Base-by-base conservation (phyloP, 495 filamentous ascomycete genomes). In the Choiromyces venosus region DNA sequence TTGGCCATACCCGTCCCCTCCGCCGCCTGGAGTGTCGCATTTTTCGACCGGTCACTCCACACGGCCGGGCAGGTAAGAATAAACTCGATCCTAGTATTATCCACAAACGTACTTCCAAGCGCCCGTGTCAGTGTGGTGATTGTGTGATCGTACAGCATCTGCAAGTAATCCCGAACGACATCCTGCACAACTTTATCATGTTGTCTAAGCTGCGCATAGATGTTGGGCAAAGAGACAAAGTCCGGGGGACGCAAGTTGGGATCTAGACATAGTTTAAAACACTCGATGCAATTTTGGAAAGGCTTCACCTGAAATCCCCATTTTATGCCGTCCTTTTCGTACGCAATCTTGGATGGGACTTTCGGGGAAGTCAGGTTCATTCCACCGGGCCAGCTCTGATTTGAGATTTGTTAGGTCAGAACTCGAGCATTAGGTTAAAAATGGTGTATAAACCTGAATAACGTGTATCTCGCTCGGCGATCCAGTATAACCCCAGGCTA, bases 221-320 rank as follows among this genome's bases (percentile, higher is more conserved):
- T 92, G 79, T 92, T 90, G 16, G 90, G 83, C 14, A 90, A 88
- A 72, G 88, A 91, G 78, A 92, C 90, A 73, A 91, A 92, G 80
- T 90, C 90, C n/a, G 90, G 90, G 65, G 92, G 85, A 79, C 90
- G 91, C 82, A 92, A 89, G 68, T 90, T 89, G 44, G 89, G 88
- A 81, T 92, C 90, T 61, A 92, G 88, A 81, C 91, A 92, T 33
- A 92, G 84, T 83, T 92, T 92, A 82, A 92, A 91, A 79, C 90
- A 92, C 25, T 91, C 89, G 66, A 92, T 86, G 40, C 90, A 86
- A 61, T 87, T 85, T 81, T 92, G 89, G 81, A 91, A 90, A 25
- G 90, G 90, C 79, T 87, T 87, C 84, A 92, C 91, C 78, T 91
- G 90, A 81, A 92, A 92, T 0, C 90, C 90, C 90, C 90, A 92